These are phyloP conservation scores for Pythium folliculosum DNA, from an alignment of 352 stramenopile species.

Conservation along the genomic window DNA sequence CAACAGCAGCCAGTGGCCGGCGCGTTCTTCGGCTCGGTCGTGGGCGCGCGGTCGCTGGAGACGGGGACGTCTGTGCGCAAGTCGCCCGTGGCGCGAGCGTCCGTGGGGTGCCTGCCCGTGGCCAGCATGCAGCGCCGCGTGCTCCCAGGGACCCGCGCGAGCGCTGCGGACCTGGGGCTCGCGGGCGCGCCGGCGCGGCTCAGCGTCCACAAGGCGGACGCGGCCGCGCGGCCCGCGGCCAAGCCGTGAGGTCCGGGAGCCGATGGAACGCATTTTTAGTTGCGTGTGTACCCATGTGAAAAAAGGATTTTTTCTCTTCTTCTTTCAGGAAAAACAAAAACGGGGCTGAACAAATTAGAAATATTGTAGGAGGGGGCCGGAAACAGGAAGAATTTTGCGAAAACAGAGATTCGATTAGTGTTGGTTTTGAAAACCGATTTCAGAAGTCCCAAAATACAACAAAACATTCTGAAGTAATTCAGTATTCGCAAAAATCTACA, in stretches of 20 bases:
- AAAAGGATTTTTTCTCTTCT: too few relatives aligned
- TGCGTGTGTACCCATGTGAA: background rate
- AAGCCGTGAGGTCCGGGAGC: background rate
- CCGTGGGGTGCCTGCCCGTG: background rate
- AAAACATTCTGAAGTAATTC: too few relatives aligned
- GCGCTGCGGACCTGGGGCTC: slow-evolving; percentile 3
- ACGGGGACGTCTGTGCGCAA: background rate
- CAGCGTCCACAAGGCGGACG: background rate
- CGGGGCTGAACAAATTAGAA: too few relatives aligned
- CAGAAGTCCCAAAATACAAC: too few relatives aligned
- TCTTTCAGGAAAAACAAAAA: too few relatives aligned
- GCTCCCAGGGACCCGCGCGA: background rate
- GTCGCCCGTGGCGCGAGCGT: background rate
- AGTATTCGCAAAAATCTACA: too few relatives aligned
- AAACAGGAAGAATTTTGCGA: too few relatives aligned
- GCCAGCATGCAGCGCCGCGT: too few relatives aligned
- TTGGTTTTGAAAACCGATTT: too few relatives aligned
- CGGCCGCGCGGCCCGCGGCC: background rate
- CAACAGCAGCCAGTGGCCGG: background rate
- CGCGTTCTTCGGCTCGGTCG: slow-evolving; percentile 1
- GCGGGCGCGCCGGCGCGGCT: slow-evolving; percentile 5
- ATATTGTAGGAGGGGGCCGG: too few relatives aligned
- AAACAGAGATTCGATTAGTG: too few relatives aligned
- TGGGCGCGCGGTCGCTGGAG: slow-evolving; percentile 4
- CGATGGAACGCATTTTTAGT: background rate